Conservation (phyloP, 495 filamentous ascomycete species). For the Aspergillus panamensis region DNA sequence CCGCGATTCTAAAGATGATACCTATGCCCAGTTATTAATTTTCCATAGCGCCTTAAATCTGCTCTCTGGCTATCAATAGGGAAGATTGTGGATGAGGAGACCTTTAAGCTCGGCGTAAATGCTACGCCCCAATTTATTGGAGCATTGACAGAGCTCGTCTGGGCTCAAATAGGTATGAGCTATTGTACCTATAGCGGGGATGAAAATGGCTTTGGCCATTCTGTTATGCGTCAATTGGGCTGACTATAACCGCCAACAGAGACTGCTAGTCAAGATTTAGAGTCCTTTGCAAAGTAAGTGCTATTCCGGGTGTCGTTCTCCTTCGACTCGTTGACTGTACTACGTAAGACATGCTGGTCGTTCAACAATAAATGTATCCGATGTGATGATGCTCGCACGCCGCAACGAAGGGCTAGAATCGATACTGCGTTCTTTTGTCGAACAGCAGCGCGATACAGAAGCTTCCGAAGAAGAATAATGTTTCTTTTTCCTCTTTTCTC, state of each 20-base stretch:
- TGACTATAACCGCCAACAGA: slow-evolving; percentile 42
- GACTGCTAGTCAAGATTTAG: slow-evolving; percentile 69
- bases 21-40: no score
- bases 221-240: neutral
- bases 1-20: neutral
- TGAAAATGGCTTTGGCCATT: neutral
- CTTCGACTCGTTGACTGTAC: neutral
- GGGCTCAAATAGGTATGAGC: slow-evolving; percentile 75
- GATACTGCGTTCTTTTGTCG: slow-evolving; percentile 66
- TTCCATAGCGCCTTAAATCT: slow-evolving; percentile 74
- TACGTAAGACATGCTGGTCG: slow-evolving; percentile 70
- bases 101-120: slow-evolving; percentile 69
- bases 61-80: slow-evolving; percentile 91
- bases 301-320: neutral
- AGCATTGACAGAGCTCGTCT: slow-evolving; percentile 86
- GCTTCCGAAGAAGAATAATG: slow-evolving; percentile 9
- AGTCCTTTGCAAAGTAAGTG: slow-evolving; percentile 71
- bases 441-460: slow-evolving; percentile 44
- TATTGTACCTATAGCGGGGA: neutral
- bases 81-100: slow-evolving; percentile 86
- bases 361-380: slow-evolving; percentile 72
- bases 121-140: slow-evolving; percentile 95
- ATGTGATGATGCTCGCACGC: slow-evolving; percentile 81
- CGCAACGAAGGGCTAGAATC: slow-evolving; percentile 78
- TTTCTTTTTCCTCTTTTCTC: neutral